Evolutionary conservation across 176 grass and related monocot genomes (phyloP), one percentile per base, ranked within the genome.

Genomic region (Hordeum marinum): DNA sequence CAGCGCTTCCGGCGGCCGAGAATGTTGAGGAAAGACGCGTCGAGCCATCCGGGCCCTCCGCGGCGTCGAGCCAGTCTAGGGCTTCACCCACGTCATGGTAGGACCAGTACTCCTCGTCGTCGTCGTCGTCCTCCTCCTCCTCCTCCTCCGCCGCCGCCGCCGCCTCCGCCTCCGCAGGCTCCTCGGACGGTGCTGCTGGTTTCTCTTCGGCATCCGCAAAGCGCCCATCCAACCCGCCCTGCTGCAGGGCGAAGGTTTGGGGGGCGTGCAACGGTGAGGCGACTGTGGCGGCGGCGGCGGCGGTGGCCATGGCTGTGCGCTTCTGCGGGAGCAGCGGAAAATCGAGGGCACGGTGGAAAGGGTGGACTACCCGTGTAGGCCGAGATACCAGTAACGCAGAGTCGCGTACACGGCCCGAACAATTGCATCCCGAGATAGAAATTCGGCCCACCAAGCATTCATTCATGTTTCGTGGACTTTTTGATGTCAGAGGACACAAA

Each of bases 51-150:
- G 67, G 40, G 0, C 91, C 93, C 69, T 98, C 93, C 76, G 42
- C 75, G 0, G 91, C 80, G 64, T 99, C 96, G 10, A 94, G 76
- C 96, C 91, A 99, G 37, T 94, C 91, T 25, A 94, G 71, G 6
- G 93, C 93, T 10, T 96, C 91, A 20, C 84, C 88, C 24, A 98
- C 91, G 26, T 94, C 96, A n/a, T 79, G 80, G 57, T 98, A 90
- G 2, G 93, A 95, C 62, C 81, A 95, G 6, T 45, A 66, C 37
- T 68, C 83, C 1, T 27, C 48, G 48, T 18, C 48, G 6, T 65
- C 25, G 10, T 52, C 60, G 0, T 80, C 80, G n/a, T 71, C 67
- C 0, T 83, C 54, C 42, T 64, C 79, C 25, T 66, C 86, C 23
- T 59, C 91, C 32, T 41, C 87, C 11, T 75, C 82, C 41, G 72